A percentile compares a stretch with the other conserved stretches of the same genome.
Conservation (phyloP, 371 early-diverging fungal genomes). For the Gilbertella persicaria region DNA sequence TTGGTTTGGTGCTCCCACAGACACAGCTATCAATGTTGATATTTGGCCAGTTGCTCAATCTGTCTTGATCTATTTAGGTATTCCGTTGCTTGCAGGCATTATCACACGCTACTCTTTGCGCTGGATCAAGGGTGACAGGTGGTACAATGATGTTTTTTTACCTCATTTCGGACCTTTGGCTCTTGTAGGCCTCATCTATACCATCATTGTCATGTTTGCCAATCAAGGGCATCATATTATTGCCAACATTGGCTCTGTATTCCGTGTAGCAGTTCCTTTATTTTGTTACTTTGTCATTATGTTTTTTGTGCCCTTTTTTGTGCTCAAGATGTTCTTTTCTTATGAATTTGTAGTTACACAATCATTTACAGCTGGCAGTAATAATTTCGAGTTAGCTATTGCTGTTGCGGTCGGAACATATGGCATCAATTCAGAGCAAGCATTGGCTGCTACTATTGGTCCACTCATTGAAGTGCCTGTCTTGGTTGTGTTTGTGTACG, state of each 20-base stretch:
- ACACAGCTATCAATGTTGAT: slow-evolving; percentile 39
- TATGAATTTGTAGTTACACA: slow-evolving; percentile 61
- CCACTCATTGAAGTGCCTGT: slow-evolving; percentile 80
- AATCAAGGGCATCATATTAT: slow-evolving; percentile 72
- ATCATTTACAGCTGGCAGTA: slow-evolving; percentile 72
- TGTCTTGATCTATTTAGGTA: slow-evolving; percentile 72
- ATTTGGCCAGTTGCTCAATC: slow-evolving; percentile 61
- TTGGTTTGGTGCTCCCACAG: slow-evolving; percentile 45
- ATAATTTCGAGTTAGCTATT: slow-evolving; percentile 81
- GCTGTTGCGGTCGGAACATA: slow-evolving; percentile 73
- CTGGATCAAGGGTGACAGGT: slow-evolving; percentile 31
- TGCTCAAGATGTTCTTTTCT: slow-evolving; percentile 32
- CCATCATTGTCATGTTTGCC: slow-evolving; percentile 78
- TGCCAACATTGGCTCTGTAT: slow-evolving; percentile 61
- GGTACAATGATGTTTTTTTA: slow-evolving; percentile 63
- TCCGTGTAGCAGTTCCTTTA: slow-evolving; percentile 71
- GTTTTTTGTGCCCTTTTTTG: slow-evolving; percentile 54
- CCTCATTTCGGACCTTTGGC: slow-evolving; percentile 57
- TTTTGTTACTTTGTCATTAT: slow-evolving; percentile 66
- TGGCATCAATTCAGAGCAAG: slow-evolving; percentile 68
- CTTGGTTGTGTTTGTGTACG: slow-evolving; percentile 29
- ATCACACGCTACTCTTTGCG: slow-evolving; percentile 56
- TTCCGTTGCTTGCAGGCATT: slow-evolving; percentile 64
- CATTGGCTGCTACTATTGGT: slow-evolving; percentile 73
- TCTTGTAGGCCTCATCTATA: slow-evolving; percentile 65